Evolutionary conservation across 2,329 filamentous ascomycete species (phyloP), one percentile per base, ranked within the genome.

Genomic region (Pseudogymnoascus sp.): DNA sequence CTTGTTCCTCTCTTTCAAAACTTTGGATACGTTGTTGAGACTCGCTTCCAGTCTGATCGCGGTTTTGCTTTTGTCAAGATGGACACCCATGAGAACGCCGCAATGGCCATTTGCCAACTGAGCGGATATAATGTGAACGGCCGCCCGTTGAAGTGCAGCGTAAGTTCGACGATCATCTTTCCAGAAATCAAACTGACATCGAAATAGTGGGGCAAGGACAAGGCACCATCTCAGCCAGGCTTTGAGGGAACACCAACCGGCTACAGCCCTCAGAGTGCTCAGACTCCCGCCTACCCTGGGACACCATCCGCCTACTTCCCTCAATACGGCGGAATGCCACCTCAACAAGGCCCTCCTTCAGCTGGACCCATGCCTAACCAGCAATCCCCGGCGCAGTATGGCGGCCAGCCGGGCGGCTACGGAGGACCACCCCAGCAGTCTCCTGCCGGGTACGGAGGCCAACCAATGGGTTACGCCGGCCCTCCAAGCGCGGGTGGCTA

Each of bases 61-160:
- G 94, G 94, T 12, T 99, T 99, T 73, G 91, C 94, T 6, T 99
- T 99, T 74, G 91, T 99, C 75, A 99, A 99, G 81, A 96, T 99
- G 92, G 94, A 99, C 74, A 89, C 87, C 6, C 94, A 99, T 71
- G 94, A 99, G 78, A 97, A 97, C 71, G 94, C 94, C 2, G 92
- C 94, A 60, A 96, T 96, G 89, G 91, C 92, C 35, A 99, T 99
- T 71, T 99, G 94, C 77, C 92, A 97, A 73, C 82, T 99, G 71
- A 97, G 93, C 70, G 93, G 93, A 33, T 99, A 97, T 79, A 95
- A 97, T 68, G 93, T 99, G 69, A 97, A 99, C 71, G 94, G 94
- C 59, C 87, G 94, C 67, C 94, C 94, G 60, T 77, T 99, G 68
- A 99, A 99, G 82, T 99, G 94, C 83, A 97, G 93, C 76, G 93